phyloP scores from a whole-genome alignment of 2,329 filamentous ascomycete genomes.

The Arthrobotrys musiformis region DNA sequence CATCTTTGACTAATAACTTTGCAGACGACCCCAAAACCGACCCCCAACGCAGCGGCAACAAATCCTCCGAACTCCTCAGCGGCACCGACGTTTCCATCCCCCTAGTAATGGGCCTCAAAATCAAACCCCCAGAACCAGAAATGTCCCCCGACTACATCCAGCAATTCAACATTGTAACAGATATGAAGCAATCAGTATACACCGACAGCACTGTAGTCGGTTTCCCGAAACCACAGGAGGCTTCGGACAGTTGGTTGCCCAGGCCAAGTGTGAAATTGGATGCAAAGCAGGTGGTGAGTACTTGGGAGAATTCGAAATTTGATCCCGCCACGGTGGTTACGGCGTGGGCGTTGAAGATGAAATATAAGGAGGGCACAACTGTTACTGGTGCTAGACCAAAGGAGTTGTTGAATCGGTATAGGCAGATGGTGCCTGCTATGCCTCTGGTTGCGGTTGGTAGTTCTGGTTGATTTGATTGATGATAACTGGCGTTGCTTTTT shows the following conservation, averaged over 20 bases:
- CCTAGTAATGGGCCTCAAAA: slow-evolving; percentile 5
- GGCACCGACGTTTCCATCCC: slow-evolving; percentile 7
- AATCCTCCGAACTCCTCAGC: background rate
- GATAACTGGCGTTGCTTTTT: no score
- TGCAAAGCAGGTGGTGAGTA: background rate
- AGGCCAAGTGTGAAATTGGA: background rate
- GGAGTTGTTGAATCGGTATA: background rate
- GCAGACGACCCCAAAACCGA: background rate
- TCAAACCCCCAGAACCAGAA: slow-evolving; percentile 7
- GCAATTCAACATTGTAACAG: slow-evolving; percentile 20
- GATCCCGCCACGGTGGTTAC: background rate
- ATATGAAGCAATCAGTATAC: slow-evolving; percentile 20
- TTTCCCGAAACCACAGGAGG: background rate
- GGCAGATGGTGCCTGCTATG: background rate
- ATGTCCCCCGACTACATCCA: slow-evolving; percentile 3
- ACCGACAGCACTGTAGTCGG: background rate
- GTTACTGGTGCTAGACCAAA: background rate
- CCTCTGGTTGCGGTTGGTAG: background rate
- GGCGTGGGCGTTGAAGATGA: background rate
- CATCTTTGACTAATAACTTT: background rate
- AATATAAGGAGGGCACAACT: background rate
- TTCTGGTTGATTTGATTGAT: background rate
- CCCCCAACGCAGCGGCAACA: background rate
- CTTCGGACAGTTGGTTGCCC: background rate
- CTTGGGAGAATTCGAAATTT: background rate